These are phyloP conservation scores for Trametes maxima DNA, from an alignment of 768 basidiomycete species.

Conservation along the genomic window DNA sequence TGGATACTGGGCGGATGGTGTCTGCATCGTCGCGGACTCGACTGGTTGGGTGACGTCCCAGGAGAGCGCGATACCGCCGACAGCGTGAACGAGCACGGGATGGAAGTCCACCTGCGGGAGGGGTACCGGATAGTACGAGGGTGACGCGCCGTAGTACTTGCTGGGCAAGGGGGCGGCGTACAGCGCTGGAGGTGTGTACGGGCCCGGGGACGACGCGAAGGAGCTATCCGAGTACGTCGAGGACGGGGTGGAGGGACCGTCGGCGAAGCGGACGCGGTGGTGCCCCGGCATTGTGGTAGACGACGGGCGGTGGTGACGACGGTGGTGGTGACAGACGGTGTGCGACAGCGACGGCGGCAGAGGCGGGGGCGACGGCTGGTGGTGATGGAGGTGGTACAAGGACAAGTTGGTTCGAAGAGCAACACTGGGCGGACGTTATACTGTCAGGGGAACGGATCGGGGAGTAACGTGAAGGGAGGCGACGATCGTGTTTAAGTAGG, in stretches of 20 bases:
- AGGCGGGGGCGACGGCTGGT: neutral
- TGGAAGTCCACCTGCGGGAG: constrained; percentile 15
- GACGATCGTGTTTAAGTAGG: constrained; percentile 13
- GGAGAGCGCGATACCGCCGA: constrained; percentile 9
- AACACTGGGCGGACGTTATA: neutral
- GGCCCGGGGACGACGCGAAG: constrained; percentile 26
- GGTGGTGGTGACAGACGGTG: neutral
- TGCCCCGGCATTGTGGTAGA: constrained; percentile 24
- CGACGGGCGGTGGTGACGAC: constrained; percentile 2
- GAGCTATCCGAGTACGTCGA: constrained; percentile 25
- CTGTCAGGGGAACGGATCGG: neutral
- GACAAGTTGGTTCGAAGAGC: neutral
- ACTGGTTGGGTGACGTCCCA: constrained; percentile 22
- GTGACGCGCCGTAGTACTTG: constrained; percentile 9
- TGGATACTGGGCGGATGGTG: neutral
- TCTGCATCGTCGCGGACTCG: constrained; percentile 2
- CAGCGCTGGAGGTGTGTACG: constrained; percentile 23
- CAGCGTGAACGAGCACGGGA: constrained; percentile 27
- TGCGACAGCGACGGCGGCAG: neutral
- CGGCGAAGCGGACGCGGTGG: constrained; percentile 29
- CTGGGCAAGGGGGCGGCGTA: constrained; percentile 7
- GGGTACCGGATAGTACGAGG: constrained; percentile 5
- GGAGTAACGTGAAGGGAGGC: constrained; percentile 10
- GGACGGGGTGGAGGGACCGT: constrained; percentile 26
- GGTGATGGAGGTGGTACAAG: neutral